Base-by-base conservation (phyloP, 257 asterid genomes). In the Pogostemon cablin region DNA sequence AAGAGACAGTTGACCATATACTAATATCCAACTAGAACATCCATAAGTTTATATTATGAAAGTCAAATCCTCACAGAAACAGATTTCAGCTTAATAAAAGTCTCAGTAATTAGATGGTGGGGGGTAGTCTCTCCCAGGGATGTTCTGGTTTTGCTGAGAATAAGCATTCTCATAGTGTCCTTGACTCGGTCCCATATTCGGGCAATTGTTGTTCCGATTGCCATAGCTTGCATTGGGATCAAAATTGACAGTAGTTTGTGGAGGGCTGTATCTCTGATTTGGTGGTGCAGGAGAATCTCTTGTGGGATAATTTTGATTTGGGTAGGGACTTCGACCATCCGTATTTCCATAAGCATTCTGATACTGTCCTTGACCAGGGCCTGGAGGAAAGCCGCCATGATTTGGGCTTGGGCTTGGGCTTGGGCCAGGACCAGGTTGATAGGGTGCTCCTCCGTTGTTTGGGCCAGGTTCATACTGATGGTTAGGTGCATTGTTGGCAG, bases 81-180 rank as follows among this genome's bases (percentile, higher is more conserved):
- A 59, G 12, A 46, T 10, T 54, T 63, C 56, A 67, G 46, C 77
- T 55, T 80, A 67, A 76, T 72, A 72, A 72, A 65, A 10, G 43
- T 68, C 77, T 77, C 71, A 75, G 68, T 77, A 75, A 50, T 56
- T 80, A 3, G 84, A 49, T 32, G 66, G 59, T 0, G 67, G 78
- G 9, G 85, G 83, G 70, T 79, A 68, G 57, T 85, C 88, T 77
- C 93, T 81, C 66, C 88, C 91, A 5, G 85, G 86, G 6, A 81
- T 59, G 74, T 85, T 81, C 74, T 79, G 87, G 79, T 50, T 76
- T 37, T 60, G 76, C 6, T 70, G 44, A n/a, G 85, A 79, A 62
- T 83, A 79, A 38, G 65, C 65, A 39, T 71, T 72, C 67, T 72
- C 85, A 44, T 76, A 79, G 47, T 62, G 88, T 4, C 78, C 84